phyloP scores from a whole-genome alignment of 345 rosid genomes.

The Raphanus raphanistrum region DNA sequence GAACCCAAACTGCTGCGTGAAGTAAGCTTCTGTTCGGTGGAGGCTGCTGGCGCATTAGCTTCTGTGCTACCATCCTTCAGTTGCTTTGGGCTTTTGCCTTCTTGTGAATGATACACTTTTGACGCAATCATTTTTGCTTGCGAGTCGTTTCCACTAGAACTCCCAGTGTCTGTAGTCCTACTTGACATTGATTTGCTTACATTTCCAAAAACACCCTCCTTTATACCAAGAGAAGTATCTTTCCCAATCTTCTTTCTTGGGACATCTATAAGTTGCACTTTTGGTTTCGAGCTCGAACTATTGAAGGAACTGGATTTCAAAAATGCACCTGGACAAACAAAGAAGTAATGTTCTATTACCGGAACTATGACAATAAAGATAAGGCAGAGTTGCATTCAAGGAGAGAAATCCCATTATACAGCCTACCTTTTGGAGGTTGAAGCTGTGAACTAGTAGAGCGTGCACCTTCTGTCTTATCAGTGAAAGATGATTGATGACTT shows the following conservation, averaged over 20 bases:
- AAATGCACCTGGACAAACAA: slow-evolving; percentile 56
- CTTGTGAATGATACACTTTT: slow-evolving; percentile 53
- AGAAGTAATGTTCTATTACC: slow-evolving; percentile 1
- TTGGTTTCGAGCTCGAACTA: slow-evolving; percentile 54
- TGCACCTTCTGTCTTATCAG: slow-evolving; percentile 48
- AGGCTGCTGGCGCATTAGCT: slow-evolving; percentile 44
- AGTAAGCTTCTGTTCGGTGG: slow-evolving; percentile 58
- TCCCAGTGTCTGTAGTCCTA: slow-evolving; percentile 52
- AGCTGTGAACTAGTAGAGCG: slow-evolving; percentile 52
- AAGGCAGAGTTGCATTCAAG: slow-evolving; percentile 4
- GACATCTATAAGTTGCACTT: slow-evolving; percentile 67
- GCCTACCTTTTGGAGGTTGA: slow-evolving; percentile 63
- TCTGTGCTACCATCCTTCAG: slow-evolving; percentile 50
- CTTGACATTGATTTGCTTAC: slow-evolving; percentile 74
- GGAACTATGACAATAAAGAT: not conserved
- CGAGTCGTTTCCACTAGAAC: slow-evolving; percentile 52
- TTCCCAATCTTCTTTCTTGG: slow-evolving; percentile 57
- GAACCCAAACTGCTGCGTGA: slow-evolving; percentile 49
- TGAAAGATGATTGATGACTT: slow-evolving; percentile 47
- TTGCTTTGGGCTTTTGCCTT: slow-evolving; percentile 58
- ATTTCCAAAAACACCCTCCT: slow-evolving; percentile 54
- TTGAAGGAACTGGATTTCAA: slow-evolving; percentile 79
- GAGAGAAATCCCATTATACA: slow-evolving; percentile 12
- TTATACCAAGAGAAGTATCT: slow-evolving; percentile 52
- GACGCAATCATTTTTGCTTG: slow-evolving; percentile 56